Percentiles rank a stretch among this genome's conserved stretches.
phyloP scores from a whole-genome alignment of 2,329 filamentous ascomycete genomes.

The Arthroderma uncinatum region DNA sequence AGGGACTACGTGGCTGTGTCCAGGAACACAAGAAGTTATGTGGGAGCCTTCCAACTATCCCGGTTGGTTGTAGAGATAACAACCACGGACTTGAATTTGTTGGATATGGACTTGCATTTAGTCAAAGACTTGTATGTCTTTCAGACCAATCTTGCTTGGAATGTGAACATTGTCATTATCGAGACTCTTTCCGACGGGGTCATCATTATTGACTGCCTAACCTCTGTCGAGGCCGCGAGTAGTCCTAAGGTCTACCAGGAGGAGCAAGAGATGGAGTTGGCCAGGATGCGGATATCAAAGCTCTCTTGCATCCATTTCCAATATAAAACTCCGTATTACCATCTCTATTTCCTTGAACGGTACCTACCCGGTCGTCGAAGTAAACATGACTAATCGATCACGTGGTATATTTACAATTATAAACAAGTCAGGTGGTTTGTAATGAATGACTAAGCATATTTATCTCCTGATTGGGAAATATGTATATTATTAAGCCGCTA shows the following conservation, averaged over 20 bases:
- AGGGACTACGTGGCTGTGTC: too few species aligned
- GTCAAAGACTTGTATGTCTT: too few species aligned
- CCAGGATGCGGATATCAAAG: slow-evolving; percentile 19
- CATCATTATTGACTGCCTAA: slow-evolving; percentile 32
- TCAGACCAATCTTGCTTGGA: too few species aligned
- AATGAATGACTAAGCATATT: not conserved
- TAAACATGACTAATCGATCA: slow-evolving; percentile 22
- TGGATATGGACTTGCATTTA: too few species aligned
- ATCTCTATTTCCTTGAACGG: too few species aligned
- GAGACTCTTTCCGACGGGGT: slow-evolving; percentile 22
- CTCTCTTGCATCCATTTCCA: slow-evolving; percentile 36
- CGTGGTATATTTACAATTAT: not conserved
- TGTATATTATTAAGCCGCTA: not conserved
- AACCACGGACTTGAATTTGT: too few species aligned
- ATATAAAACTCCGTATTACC: too few species aligned
- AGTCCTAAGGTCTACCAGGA: slow-evolving; percentile 27
- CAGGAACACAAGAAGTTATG: too few species aligned
- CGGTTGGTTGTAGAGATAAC: too few species aligned
- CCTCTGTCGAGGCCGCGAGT: slow-evolving; percentile 27
- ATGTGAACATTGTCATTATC: slow-evolving; percentile 32
- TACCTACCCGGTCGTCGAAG: too few species aligned
- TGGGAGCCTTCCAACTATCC: too few species aligned
- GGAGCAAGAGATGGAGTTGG: slow-evolving; percentile 4
- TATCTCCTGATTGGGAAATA: not conserved
- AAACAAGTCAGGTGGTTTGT: too few species aligned